phyloP scores from a whole-genome alignment of 139 green algal species.

The Micractinium sp. region DNA sequence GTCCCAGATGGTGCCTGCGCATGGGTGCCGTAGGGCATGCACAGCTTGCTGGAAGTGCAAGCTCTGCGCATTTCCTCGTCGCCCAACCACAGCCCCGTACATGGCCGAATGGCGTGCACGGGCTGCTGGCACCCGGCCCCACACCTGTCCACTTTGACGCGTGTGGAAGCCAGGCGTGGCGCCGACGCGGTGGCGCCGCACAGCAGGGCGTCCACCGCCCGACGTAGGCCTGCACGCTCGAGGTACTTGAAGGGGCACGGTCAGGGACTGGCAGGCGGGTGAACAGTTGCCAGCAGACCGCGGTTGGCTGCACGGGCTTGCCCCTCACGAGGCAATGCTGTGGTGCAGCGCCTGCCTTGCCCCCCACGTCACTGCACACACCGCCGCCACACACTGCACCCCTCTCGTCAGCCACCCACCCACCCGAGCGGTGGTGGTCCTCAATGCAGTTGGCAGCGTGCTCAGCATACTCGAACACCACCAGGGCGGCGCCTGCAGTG shows the following conservation, averaged over 20 bases:
- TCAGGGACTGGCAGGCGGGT: not conserved
- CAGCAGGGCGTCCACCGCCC: conserved; percentile 8
- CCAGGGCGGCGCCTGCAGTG: conserved; percentile 48
- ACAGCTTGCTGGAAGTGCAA: no score
- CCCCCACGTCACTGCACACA: not conserved
- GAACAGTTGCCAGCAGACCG: not conserved
- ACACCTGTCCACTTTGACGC: conserved; percentile 6
- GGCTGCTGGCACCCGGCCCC: not conserved
- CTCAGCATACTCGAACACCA: conserved; percentile 62
- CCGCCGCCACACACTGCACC: not conserved
- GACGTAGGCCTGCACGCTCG: not conserved
- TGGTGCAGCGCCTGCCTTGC: not conserved
- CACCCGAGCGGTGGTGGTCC: conserved; percentile 45
- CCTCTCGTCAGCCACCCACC: not conserved
- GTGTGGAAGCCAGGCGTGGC: conserved; percentile 3
- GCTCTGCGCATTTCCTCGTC: no score
- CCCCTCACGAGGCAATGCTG: not conserved
- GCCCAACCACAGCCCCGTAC: no score
- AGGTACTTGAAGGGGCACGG: not conserved
- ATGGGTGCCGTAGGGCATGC: no score
- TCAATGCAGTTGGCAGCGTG: conserved; percentile 48
- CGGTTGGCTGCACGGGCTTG: not conserved
- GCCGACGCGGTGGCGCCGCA: conserved; percentile 38
- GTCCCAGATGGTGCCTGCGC: no score
- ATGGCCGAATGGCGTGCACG: no score